Base-by-base conservation (phyloP, 208 protist genomes). In the Trypanosoma conorhini region DNA sequence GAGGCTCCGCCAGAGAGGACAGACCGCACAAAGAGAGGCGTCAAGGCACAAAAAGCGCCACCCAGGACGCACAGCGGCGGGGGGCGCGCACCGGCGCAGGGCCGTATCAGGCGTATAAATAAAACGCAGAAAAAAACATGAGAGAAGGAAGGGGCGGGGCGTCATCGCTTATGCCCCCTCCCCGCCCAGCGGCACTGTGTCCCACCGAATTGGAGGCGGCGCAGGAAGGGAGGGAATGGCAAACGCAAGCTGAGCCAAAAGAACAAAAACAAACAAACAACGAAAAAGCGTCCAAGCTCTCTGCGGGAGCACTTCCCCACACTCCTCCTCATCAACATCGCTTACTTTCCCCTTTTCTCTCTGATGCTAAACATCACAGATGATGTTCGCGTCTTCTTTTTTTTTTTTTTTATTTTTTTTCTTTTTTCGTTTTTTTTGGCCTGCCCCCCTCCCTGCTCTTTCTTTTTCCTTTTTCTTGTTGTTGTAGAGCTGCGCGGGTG, bases 391-490 rank as follows among this genome's bases (percentile, higher is more conserved):
- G 19, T 51, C 9, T 10, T n/a, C 46, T 10, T 51, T 51, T n/a
- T 51, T 33, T 15, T 50, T 21, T 30, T 48, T 58, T 48, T 59
- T 1, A 24, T 42, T 24, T 4, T 59, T 21, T 50, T 60, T 38
- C 9, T 67, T 62, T 51, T 61, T 44, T 48, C 4, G 13, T 54
- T 2, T 46, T 22, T 56, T 13, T 59, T 19, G 42, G 44, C 44
- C 12, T 42, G 22, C 10, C 57, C 19, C 24, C 26, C 46, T 50
- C 42, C 58, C 28, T 21, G 40, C n/a, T 42, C 12, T 68, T 56
- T 68, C 22, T 44, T 48, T 60, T 62, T 68, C 15, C 68, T 48
- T 55, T 63, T 31, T 62, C 61, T 58, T 21, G 21, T 48, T 50
- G 5, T 73, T 31, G 24, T 44, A 67, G 44, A 51, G 30, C 13